phyloP scores from a whole-genome alignment of 2,329 filamentous ascomycete species.

The Podosphaera fusca region DNA sequence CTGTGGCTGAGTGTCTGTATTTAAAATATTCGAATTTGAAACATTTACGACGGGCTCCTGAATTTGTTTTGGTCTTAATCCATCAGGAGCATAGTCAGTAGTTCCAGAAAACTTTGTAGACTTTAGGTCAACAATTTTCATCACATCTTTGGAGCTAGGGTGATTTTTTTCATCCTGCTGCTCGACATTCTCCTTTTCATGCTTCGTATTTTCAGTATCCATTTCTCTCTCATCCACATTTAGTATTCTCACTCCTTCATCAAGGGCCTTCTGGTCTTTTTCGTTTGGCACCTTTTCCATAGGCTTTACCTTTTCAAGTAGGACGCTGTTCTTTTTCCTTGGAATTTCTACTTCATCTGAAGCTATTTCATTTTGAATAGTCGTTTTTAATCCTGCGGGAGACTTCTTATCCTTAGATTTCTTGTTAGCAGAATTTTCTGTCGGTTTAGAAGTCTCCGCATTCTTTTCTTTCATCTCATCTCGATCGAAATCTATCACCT shows the following conservation, averaged over 20 bases:
- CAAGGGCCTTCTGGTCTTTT: not conserved
- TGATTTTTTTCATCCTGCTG: conserved; percentile 4
- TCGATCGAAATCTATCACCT: not conserved
- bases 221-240: not conserved
- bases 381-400: not conserved
- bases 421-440: not conserved
- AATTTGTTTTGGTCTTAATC: conserved; percentile 5
- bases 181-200: conserved; percentile 1
- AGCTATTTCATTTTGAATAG: not conserved
- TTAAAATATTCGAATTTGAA: too few relatives aligned
- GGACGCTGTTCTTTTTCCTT: not conserved
- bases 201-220: not conserved
- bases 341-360: not conserved
- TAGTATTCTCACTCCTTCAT: too few relatives aligned
- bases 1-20: not conserved
- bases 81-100: conserved; percentile 5
- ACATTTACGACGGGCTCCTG: not conserved
- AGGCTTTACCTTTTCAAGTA: not conserved
- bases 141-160: conserved; percentile 1
- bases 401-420: not conserved
- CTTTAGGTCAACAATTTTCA: conserved; percentile 11
- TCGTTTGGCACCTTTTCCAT: not conserved
- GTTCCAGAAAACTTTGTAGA: conserved; percentile 5
- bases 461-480: conserved; percentile 2
- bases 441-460: not conserved